A percentile compares a stretch with the other conserved stretches of the same genome.
These are phyloP conservation scores for Esteya vermicola DNA, from an alignment of 2,329 filamentous ascomycete species.

Conservation along the genomic window DNA sequence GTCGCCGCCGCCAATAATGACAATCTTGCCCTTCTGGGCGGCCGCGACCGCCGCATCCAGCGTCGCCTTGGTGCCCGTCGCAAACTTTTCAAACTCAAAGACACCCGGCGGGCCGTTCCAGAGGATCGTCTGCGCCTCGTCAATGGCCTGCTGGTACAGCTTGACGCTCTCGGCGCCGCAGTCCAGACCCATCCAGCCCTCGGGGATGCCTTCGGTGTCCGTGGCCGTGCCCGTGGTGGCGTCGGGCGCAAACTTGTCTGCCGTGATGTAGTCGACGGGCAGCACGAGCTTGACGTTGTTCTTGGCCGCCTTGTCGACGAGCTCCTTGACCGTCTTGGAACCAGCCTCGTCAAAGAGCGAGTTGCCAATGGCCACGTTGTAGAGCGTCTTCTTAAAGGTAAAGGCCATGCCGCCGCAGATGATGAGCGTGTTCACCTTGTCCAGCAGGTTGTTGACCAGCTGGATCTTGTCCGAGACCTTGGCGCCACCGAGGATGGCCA, in stretches of 20 bases:
- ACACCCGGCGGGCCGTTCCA: conserved; percentile 98
- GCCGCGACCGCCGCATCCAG: conserved; percentile 78
- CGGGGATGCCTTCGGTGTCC: conserved; percentile 78
- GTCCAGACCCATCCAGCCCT: conserved; percentile 97
- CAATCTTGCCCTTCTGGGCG: conserved; percentile 66
- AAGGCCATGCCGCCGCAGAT: conserved; percentile 98
- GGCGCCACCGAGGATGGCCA: conserved; percentile 93
- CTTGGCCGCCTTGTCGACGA: conserved; percentile 92
- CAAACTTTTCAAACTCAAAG: conserved; percentile 94
- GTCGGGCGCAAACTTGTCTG: conserved; percentile 83
- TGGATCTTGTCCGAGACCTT: conserved; percentile 99
- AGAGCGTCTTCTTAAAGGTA: conserved; percentile 99
- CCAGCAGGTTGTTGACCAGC: conserved; percentile 95
- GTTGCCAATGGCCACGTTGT: conserved; percentile 78
- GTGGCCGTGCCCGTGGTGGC: conserved; percentile 70
- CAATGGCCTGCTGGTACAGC: conserved; percentile 78
- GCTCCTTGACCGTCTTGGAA: conserved; percentile 73
- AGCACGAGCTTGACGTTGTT: conserved; percentile 92
- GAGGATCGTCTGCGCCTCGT: conserved; percentile 84
- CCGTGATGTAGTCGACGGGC: conserved; percentile 88
- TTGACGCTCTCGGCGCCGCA: conserved; percentile 79
- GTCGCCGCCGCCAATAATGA: conserved; percentile 97
- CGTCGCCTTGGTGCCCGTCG: conserved; percentile 79
- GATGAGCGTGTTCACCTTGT: conserved; percentile 94
- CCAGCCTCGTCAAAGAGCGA: conserved; percentile 90